A percentile compares a stretch with the other conserved stretches of the same genome.
Evolutionary conservation across 352 stramenopile genomes (phyloP).

Genomic region (Phytophthora nicotianae): DNA sequence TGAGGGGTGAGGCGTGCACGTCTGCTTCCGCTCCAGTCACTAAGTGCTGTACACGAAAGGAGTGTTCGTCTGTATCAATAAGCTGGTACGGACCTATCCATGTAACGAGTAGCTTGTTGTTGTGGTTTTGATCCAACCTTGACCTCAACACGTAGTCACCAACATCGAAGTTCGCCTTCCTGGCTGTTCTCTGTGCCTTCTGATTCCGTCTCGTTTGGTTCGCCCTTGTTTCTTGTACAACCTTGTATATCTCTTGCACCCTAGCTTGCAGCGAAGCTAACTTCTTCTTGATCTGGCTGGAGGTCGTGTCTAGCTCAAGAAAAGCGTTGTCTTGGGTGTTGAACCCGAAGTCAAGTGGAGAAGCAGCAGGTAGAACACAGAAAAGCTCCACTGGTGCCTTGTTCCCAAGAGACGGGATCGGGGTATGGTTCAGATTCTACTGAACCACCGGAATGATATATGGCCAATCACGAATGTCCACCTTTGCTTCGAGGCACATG

Average conservation of each 20-base stretch:
- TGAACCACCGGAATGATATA: background rate
- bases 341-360: too few relatives aligned
- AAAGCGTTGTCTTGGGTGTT: too few relatives aligned
- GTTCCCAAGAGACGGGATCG: background rate
- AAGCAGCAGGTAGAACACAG: too few relatives aligned
- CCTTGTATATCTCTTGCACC: slow-evolving; percentile 24
- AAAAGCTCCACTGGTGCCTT: too few relatives aligned
- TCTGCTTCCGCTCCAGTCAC: slow-evolving; percentile 26
- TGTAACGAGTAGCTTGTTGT: slow-evolving; percentile 34
- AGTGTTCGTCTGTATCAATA: slow-evolving; percentile 21
- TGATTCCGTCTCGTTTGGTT: slow-evolving; percentile 18
- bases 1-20: slow-evolving; percentile 36
- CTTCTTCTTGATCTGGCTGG: slow-evolving; percentile 1
- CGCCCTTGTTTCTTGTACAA: background rate
- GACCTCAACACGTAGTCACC: slow-evolving; percentile 41
- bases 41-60: slow-evolving; percentile 25
- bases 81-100: slow-evolving; percentile 40
- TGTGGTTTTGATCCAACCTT: slow-evolving; percentile 28
- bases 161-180: slow-evolving; percentile 24
- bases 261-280: background rate
- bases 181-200: slow-evolving; percentile 10
- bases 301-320: too few relatives aligned
- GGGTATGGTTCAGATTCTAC: background rate
- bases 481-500: too few relatives aligned
- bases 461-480: too few relatives aligned